Base-by-base conservation (phyloP, 176 grass and related monocot species). In the Puya raimondii region DNA sequence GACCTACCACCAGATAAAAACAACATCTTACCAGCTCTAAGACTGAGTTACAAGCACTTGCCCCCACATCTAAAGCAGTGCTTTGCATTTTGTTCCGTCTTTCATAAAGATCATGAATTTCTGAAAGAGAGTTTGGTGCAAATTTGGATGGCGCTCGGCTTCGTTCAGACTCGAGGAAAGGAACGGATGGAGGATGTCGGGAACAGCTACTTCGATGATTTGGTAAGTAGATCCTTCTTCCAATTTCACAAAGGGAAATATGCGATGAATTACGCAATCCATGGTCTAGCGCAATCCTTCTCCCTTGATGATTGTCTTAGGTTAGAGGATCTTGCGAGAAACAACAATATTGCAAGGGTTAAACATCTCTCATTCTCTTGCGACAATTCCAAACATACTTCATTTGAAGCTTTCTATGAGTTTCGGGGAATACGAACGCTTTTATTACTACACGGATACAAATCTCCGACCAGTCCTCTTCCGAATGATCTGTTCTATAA, bases 261-360 rank as follows among this genome's bases (percentile, higher is more conserved):
- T 81, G 85, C 91, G 58, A 96, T 96, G 91, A 87, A 91, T 70
- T 85, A 91, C 71, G 82, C 85, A 64, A 91, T 96, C 63, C 87
- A 96, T 76, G 87, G 91, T 20, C 77, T 96, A 63, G 85, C 85
- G 53, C 80, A 85, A 49, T 96, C 74, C 3, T 49, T 96, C 49
- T 96, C 85, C 12, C 23, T 76, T 0, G 49, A 79, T 83, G 87
- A 96, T 65, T 96, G 80, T 52, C 68, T 79, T 12, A 76, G 80
- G 69, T 42, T 96, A 33, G 87, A 87, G 63, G 74, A 77, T 18
- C 50, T 13, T 61, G 20, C 11, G 16, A 78, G 70, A 49, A 65
- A 23, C 14, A 67, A 48, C 57, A 73, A 22, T 69, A 1, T 23
- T 29, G 58, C 6, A 79, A 85, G 59, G 69, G 66, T 69, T 2